A percentile compares a stretch with the other conserved stretches of the same genome.
These are phyloP conservation scores for Claviceps quebecensis DNA, from an alignment of 2,329 filamentous ascomycete genomes.

Conservation along the genomic window DNA sequence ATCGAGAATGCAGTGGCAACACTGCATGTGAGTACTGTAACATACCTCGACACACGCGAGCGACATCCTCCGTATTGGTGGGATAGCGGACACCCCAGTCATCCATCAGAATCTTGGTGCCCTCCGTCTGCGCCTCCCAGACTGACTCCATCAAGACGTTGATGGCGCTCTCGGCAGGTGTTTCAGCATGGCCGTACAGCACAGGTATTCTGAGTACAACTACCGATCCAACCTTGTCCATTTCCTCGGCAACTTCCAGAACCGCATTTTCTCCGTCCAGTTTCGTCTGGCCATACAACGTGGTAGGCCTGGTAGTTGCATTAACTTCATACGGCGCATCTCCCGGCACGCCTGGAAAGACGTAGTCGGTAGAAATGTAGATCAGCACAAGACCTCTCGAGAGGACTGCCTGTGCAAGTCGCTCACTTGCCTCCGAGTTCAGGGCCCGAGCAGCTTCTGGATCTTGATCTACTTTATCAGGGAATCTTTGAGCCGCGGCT, in stretches of 20 bases:
- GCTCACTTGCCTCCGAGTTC: constrained; percentile 58
- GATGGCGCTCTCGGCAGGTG: constrained; percentile 62
- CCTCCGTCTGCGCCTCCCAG: constrained; percentile 55
- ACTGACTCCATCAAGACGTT: constrained; percentile 68
- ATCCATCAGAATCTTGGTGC: constrained; percentile 59
- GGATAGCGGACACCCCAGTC: constrained; percentile 76
- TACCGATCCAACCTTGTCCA: constrained; percentile 37
- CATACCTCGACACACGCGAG: constrained; percentile 56
- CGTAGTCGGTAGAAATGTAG: constrained; percentile 75
- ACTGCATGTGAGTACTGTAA: constrained; percentile 11
- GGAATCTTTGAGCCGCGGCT: constrained; percentile 80
- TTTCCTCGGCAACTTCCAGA: constrained; percentile 41
- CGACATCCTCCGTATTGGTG: constrained; percentile 80
- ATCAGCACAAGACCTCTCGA: constrained; percentile 48
- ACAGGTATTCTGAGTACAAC: constrained; percentile 71
- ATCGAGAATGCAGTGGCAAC: not conserved
- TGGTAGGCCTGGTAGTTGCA: constrained; percentile 53
- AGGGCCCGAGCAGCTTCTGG: constrained; percentile 59
- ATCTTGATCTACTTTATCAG: constrained; percentile 71
- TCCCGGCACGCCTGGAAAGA: constrained; percentile 59
- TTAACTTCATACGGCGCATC: constrained; percentile 68
- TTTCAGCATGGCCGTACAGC: constrained; percentile 64
- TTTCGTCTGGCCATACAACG: constrained; percentile 56
- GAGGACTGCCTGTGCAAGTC: constrained; percentile 53
- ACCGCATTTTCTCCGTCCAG: constrained; percentile 49